Evolutionary conservation across 805 yeast genomes (phyloP), one percentile per base, ranked within the genome.

Genomic region (Grigorovia transvaalensis): DNA sequence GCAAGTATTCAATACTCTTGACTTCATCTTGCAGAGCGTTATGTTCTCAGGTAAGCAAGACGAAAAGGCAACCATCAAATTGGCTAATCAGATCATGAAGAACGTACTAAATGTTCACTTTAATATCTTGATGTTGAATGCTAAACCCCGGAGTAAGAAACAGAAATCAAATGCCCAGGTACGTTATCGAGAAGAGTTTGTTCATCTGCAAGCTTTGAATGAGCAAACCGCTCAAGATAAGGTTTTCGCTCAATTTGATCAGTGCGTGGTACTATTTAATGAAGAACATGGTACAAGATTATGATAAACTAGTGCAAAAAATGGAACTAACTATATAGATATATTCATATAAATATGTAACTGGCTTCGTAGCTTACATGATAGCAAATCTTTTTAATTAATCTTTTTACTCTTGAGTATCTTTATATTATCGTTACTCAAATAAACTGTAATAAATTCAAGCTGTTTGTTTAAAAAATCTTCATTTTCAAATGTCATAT

Each of bases 41-140:
- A 40, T 53, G 49, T 35, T 42, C 55, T 18, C 54, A 56, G 13
- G 59, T 52, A 30, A 42, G 52, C 18, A 17, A n/a, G 0, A 43
- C 44, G 11, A 51, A 46, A 9, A 27, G 19, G n/a, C 2, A 12
- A 50, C 49, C n/a, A 42, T 47, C 2, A 2, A 23, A 6, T 11
- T 53, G 27, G 45, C 47, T 20, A 56, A 57, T 19, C 59, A 57
- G 29, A 58, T 67, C 9, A 29, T 65, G 29, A 64, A 63, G 46
- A 67, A 65, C 50, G 23, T 67, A 11, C 48, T 66, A 19, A 59
- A 65, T 4, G 50, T 62, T 46, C 67, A 65, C 46, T 64, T 53
- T 50, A 60, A 63, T 23, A 64, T 60, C 40, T 46, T 54, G 15
- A 51, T 50, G 8, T 38, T n/a, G 17, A 15, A 6, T 15, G n/a